phyloP scores from a whole-genome alignment of 139 green algal species.

The Bryopsis sp. region DNA sequence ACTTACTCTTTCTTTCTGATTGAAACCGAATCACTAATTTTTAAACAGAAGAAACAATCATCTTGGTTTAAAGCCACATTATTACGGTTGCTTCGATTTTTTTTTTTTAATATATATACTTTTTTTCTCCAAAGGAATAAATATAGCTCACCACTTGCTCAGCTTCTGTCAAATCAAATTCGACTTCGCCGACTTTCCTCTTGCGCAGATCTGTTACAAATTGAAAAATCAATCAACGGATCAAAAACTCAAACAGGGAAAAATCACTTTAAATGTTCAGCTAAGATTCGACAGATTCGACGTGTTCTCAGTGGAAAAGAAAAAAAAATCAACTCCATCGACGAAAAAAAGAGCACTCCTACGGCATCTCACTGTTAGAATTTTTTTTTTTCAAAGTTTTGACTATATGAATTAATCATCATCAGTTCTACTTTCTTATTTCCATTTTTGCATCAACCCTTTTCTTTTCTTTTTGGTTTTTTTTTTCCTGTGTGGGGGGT shows the following conservation, averaged over 20 bases:
- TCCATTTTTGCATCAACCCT: neutral
- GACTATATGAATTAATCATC: neutral
- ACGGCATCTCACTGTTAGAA: neutral
- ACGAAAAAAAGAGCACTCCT: no score
- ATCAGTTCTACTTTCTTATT: neutral
- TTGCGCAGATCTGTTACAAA: constrained; percentile 46
- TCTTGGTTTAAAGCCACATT: no score
- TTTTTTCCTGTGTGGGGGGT: no score
- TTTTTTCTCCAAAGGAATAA: no score
- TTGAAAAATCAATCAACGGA: neutral
- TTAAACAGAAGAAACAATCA: no score
- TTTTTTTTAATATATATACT: no score
- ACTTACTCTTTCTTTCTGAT: no score
- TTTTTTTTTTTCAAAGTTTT: neutral
- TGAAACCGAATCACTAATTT: no score
- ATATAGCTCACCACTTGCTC: constrained; percentile 63
- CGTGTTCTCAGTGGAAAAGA: constrained; percentile 67
- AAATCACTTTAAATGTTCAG: constrained; percentile 43
- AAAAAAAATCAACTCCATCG: no score
- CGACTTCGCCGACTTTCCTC: constrained; percentile 56
- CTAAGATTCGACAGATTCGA: constrained; percentile 62
- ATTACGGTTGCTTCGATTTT: no score
- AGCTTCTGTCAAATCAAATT: constrained; percentile 63
- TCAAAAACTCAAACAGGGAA: constrained; percentile 37
- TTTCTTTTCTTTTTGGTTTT: no score